Conservation (phyloP, 768 basidiomycete species). For the Fomitopsis pulvina region DNA sequence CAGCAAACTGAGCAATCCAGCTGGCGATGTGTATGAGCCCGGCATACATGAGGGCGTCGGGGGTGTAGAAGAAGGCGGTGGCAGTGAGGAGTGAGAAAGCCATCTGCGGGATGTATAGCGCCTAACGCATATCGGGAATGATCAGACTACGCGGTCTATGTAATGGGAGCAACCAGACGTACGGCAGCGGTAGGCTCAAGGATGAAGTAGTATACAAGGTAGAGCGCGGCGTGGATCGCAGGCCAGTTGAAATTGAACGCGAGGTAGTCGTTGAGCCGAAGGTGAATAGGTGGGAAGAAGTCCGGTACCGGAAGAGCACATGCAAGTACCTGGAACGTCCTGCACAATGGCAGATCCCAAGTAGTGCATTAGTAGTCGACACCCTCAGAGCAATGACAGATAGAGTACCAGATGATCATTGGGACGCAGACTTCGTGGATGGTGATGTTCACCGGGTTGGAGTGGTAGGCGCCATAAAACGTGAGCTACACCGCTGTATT, state of each 20-base stretch:
- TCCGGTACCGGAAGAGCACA: conserved; percentile 42
- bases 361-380: not conserved
- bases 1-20: conserved; percentile 91
- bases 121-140: no score
- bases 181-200: conserved; percentile 87
- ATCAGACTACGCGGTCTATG: no score
- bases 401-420: conserved; percentile 62
- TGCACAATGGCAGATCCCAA: conserved; percentile 18
- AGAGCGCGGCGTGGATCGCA: conserved; percentile 49
- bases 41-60: conserved; percentile 50
- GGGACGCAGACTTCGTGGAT: conserved; percentile 89
- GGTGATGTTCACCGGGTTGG: conserved; percentile 71
- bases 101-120: conserved; percentile 76
- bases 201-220: conserved; percentile 67
- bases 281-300: conserved; percentile 46
- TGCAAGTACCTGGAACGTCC: conserved; percentile 56
- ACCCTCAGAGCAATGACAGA: not conserved
- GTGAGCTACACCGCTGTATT: conserved; percentile 47
- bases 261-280: conserved; percentile 54
- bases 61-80: conserved; percentile 51
- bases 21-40: conserved; percentile 50
- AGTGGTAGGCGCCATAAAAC: conserved; percentile 93
- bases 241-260: conserved; percentile 65
- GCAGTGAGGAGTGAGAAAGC: conserved; percentile 59
- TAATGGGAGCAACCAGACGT: conserved; percentile 25